Percentiles rank a stretch among this genome's conserved stretches.
Conservation (phyloP, 495 filamentous ascomycete genomes). For the Neurospora discreta region DNA sequence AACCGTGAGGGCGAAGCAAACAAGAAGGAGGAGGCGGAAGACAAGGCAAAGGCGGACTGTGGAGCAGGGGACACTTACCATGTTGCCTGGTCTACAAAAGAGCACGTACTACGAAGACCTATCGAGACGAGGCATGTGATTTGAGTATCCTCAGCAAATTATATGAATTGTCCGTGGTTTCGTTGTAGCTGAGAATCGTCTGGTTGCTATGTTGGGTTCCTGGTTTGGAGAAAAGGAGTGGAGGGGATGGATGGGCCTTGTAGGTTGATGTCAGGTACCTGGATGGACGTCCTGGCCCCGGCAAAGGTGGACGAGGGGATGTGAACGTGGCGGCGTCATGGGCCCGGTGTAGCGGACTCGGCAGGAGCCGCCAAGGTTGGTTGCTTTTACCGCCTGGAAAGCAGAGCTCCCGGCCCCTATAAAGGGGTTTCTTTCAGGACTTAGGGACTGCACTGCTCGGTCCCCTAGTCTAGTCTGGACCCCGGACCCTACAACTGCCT, state of each 20-base stretch:
- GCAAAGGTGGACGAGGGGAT: background rate
- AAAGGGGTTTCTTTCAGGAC: background rate
- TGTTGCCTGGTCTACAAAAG: slow-evolving; percentile 15
- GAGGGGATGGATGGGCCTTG: background rate
- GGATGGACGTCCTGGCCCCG: background rate
- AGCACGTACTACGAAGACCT: slow-evolving; percentile 24
- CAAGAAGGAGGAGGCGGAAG: background rate
- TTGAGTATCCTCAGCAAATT: slow-evolving; percentile 8
- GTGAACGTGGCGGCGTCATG: background rate
- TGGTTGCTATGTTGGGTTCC: background rate
- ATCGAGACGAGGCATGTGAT: slow-evolving; percentile 18
- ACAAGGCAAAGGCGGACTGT: background rate
- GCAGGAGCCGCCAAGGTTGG: background rate
- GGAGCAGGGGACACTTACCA: slow-evolving; percentile 9
- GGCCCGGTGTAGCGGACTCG: background rate
- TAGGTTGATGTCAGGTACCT: background rate
- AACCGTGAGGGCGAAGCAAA: background rate
- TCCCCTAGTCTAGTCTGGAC: no score
- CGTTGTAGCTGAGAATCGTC: background rate
- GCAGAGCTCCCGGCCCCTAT: background rate
- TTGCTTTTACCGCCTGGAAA: background rate
- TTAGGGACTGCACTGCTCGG: background rate
- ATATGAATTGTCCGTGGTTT: background rate
- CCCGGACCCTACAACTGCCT: background rate
- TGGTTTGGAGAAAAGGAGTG: background rate